Percentiles rank a stretch among this genome's conserved stretches.
Conservation (phyloP, 2,329 filamentous ascomycete species). For the Colletotrichum spinosum region DNA sequence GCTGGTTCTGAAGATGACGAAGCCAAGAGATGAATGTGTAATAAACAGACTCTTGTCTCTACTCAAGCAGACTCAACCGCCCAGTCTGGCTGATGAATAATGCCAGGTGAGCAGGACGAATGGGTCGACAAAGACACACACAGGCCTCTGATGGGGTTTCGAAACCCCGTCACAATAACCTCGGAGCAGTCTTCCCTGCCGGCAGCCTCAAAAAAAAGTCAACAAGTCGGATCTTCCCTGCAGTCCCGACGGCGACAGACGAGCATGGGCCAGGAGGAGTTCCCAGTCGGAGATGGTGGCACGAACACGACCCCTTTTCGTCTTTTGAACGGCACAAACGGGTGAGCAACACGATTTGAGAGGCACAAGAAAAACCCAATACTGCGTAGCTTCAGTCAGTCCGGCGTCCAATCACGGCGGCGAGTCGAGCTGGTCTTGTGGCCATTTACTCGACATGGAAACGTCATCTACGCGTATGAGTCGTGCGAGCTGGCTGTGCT, state of each 20-base stretch:
- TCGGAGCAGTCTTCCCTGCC: conserved; percentile 27
- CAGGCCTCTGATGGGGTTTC: conserved; percentile 29
- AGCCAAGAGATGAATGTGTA: neutral
- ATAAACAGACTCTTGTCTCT: neutral
- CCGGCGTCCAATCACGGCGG: conserved; percentile 16
- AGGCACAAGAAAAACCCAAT: neutral
- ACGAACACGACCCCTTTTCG: conserved; percentile 23
- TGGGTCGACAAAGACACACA: conserved; percentile 9
- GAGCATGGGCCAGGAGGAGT: conserved; percentile 3
- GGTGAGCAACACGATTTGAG: neutral
- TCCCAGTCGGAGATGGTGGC: conserved; percentile 2
- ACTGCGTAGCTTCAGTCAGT: neutral
- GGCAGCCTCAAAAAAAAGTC: conserved; percentile 19
- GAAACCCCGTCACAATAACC: conserved; percentile 31
- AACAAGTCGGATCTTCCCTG: conserved; percentile 14
- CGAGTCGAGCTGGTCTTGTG: conserved; percentile 22
- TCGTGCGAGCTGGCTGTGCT: conserved; percentile 12
- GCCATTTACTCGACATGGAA: conserved; percentile 25
- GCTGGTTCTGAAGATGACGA: neutral
- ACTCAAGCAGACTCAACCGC: neutral
- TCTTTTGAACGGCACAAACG: neutral
- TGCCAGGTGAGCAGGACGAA: conserved; percentile 13
- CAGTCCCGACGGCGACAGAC: neutral
- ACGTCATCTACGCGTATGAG: conserved; percentile 31
- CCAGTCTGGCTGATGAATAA: neutral